A percentile compares a stretch with the other conserved stretches of the same genome.
phyloP scores from a whole-genome alignment of 2,329 filamentous ascomycete species.

The Cercospora citrullina region DNA sequence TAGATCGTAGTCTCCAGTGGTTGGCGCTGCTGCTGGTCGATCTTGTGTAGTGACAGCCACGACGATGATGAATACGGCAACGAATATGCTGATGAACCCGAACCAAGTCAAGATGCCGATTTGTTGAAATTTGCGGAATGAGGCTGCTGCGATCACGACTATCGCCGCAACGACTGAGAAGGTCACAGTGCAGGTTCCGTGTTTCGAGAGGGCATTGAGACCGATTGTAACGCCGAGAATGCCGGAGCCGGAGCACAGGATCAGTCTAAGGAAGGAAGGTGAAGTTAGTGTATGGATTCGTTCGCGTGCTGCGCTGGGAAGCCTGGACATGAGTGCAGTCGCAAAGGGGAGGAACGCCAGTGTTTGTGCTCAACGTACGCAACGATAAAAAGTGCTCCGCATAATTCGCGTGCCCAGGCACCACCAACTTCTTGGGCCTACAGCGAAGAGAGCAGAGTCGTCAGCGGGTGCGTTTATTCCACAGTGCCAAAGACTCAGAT shows the following conservation, averaged over 20 bases:
- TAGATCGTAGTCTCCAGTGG: constrained; percentile 59
- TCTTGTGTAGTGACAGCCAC: constrained; percentile 57
- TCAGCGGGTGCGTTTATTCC: not conserved
- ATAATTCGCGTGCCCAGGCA: constrained; percentile 52
- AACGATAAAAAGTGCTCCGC: constrained; percentile 58
- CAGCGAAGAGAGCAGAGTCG: not conserved
- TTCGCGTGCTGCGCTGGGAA: not conserved
- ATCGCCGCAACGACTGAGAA: constrained; percentile 51
- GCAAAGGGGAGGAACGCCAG: not conserved
- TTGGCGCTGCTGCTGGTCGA: constrained; percentile 61
- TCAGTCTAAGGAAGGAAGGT: constrained; percentile 39
- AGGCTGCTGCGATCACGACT: constrained; percentile 52
- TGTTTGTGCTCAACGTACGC: constrained; percentile 33
- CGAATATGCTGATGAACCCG: constrained; percentile 60
- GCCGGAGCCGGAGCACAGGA: constrained; percentile 57
- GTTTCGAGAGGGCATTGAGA: constrained; percentile 60
- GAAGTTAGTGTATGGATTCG: not conserved
- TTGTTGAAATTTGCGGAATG: constrained; percentile 58
- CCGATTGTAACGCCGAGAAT: constrained; percentile 61
- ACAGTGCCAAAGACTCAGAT: not conserved
- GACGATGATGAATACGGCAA: constrained; percentile 50
- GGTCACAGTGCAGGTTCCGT: constrained; percentile 58
- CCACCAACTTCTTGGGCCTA: constrained; percentile 56
- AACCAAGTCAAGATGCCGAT: constrained; percentile 64
- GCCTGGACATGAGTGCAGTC: not conserved